A percentile compares a stretch with the other conserved stretches of the same genome.
Evolutionary conservation across 441 rosid species (phyloP).

Genomic region (Francoa sonchifolia): DNA sequence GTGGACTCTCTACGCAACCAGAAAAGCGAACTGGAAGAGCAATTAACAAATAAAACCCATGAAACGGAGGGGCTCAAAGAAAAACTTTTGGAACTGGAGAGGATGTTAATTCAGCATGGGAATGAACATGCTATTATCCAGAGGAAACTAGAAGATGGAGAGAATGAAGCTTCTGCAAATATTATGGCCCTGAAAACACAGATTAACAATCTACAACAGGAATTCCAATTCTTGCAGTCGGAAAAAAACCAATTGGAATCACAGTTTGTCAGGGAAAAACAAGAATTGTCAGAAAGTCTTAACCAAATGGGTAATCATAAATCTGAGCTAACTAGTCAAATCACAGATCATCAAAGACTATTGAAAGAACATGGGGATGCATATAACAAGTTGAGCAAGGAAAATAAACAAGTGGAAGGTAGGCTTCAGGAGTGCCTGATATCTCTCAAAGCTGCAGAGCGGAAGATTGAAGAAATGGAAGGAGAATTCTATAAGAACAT

Average conservation of each 20-base stretch:
- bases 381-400: slow-evolving; percentile 36
- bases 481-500: slow-evolving; percentile 34
- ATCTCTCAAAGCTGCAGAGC: slow-evolving; percentile 45
- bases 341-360: slow-evolving; percentile 37
- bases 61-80: slow-evolving; percentile 35
- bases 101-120: slow-evolving; percentile 28
- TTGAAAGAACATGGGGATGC: slow-evolving; percentile 42
- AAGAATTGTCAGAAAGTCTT: slow-evolving; percentile 29
- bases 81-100: slow-evolving; percentile 41
- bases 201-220: slow-evolving; percentile 31
- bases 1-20: slow-evolving; percentile 28
- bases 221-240: slow-evolving; percentile 30
- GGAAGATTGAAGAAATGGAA: slow-evolving; percentile 41
- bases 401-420: slow-evolving; percentile 33
- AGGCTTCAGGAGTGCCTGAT: slow-evolving; percentile 43
- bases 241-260: slow-evolving; percentile 33
- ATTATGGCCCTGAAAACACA: slow-evolving; percentile 37
- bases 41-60: slow-evolving; percentile 32
- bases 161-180: slow-evolving; percentile 38
- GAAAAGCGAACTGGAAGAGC: slow-evolving; percentile 31
- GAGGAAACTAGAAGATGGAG: slow-evolving; percentile 42
- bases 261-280: slow-evolving; percentile 38
- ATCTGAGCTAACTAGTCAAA: slow-evolving; percentile 21
- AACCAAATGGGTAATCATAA: slow-evolving; percentile 26
- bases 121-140: slow-evolving; percentile 31